These are phyloP conservation scores for Carex arenaria DNA, from an alignment of 202 grass and related monocot genomes.

Conservation along the genomic window DNA sequence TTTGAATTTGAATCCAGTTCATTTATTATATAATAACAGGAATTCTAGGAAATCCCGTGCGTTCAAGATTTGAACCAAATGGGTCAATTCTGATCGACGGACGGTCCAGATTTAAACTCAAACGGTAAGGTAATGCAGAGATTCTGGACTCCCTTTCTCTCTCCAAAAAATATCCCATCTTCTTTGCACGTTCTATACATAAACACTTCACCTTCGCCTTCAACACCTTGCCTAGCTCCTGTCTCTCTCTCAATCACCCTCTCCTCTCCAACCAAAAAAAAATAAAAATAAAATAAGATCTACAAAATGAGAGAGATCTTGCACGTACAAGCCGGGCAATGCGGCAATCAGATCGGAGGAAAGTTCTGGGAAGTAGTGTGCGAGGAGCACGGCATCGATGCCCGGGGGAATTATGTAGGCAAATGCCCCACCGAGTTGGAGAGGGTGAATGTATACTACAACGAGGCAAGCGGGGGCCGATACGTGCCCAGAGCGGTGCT, in stretches of 20 bases:
- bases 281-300: background rate
- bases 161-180: slow-evolving; percentile 14
- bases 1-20: too few species aligned
- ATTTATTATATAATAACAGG: too few species aligned
- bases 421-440: slow-evolving; percentile 29
- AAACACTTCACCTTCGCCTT: slow-evolving; percentile 13
- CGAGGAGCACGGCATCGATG: slow-evolving; percentile 55
- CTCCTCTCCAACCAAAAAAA: background rate
- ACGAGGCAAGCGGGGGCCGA: slow-evolving; percentile 37
- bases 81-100: too few species aligned
- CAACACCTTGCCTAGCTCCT: slow-evolving; percentile 7
- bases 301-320: slow-evolving; percentile 95
- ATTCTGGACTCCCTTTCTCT: background rate
- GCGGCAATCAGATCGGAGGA: slow-evolving; percentile 94
- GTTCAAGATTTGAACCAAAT: too few species aligned
- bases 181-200: slow-evolving; percentile 28
- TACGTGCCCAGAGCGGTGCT: slow-evolving; percentile 64
- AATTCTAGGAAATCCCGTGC: too few species aligned
- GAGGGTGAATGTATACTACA: slow-evolving; percentile 48
- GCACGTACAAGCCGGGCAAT: slow-evolving; percentile 94
- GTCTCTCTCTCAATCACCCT: background rate
- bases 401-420: slow-evolving; percentile 26
- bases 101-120: too few species aligned
- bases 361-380: slow-evolving; percentile 99
- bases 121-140: too few species aligned